Base-by-base conservation (phyloP, 2,329 filamentous ascomycete genomes). In the Fusarium luffae region DNA sequence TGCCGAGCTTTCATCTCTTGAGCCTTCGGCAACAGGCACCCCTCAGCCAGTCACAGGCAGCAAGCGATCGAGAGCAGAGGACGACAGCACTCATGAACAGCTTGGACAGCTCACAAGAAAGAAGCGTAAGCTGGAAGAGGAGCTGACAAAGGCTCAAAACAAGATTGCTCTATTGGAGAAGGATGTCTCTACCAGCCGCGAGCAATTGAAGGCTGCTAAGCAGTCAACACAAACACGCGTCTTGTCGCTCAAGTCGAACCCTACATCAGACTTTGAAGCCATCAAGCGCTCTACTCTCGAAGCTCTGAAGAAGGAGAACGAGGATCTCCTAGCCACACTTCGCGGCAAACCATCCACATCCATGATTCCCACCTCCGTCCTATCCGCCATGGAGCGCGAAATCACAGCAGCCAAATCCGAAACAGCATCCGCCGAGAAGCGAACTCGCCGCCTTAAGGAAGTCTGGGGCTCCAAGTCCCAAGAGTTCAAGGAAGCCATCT, bases 401-500 rank as follows among this genome's bases (percentile, higher is more conserved):
- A 86, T 98, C 42, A 85, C 88, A 32, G 92, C 92, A 13, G 89
- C 90, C 23, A 89, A 89, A 74, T 82, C 89, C 63, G 89, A 92
- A 72, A 89, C 89, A 16, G 87, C 88, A 0, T 90, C 92, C 2
- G 89, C 91, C 41, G 92, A 96, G 71, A 99, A 98, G 81, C 90
- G 92, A 48, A 92, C 92, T 68, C 86, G 89, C 23, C 92, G 96
- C 3, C 89, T 98, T 14, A 97, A 97, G 74, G 92, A 98, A 76
- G 96, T 98, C 60, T 99, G 93, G 92, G 89, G 89, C 0, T 88
- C 92, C 71, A 99, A 98, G 79, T 94, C 92, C 2, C 89, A 92
- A 74, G 96, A 99, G 81, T 98, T 99, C 82, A 93, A 97, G 51
- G 94, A 98, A 81, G 93, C 94, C 32, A 94, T 99, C 62, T 94